Evolutionary conservation across 225 moss, liverwort and hornwort genomes (phyloP).

Genomic region (Climacium dendroides): DNA sequence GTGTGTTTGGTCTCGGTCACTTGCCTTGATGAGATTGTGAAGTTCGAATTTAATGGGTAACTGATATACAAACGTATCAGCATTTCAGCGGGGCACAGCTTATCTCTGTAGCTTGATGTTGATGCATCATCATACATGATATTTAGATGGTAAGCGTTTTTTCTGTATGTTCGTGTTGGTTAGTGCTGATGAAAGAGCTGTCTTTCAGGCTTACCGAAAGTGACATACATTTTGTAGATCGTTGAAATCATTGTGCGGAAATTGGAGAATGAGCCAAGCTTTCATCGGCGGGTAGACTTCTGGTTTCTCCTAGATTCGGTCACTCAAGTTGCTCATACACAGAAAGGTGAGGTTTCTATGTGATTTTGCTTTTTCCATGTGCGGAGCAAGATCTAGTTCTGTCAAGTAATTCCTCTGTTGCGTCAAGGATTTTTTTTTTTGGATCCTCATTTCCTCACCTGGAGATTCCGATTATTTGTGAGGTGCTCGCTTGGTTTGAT

Average conservation of each 20-base stretch:
- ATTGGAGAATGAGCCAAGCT: constrained; percentile 88
- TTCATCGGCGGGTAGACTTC: constrained; percentile 90
- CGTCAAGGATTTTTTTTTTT: background rate
- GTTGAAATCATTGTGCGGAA: constrained; percentile 83
- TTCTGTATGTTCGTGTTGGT: background rate
- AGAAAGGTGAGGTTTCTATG: constrained; percentile 44
- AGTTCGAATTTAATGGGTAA: background rate
- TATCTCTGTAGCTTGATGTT: background rate
- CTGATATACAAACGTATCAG: background rate
- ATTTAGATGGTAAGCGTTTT: background rate
- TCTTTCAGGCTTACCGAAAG: background rate
- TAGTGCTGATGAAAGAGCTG: background rate
- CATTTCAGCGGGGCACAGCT: background rate
- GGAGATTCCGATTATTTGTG: background rate
- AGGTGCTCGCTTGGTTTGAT: background rate
- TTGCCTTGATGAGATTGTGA: background rate
- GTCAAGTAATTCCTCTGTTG: background rate
- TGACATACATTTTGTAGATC: constrained; percentile 35
- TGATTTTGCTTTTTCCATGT: background rate
- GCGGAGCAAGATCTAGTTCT: background rate
- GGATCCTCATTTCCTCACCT: background rate
- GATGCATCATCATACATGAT: background rate
- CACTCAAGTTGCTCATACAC: constrained; percentile 74
- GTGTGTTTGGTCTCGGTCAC: background rate
- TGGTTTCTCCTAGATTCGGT: constrained; percentile 98